phyloP scores from a whole-genome alignment of 495 filamentous ascomycete genomes.

The Penicillium salamii region DNA sequence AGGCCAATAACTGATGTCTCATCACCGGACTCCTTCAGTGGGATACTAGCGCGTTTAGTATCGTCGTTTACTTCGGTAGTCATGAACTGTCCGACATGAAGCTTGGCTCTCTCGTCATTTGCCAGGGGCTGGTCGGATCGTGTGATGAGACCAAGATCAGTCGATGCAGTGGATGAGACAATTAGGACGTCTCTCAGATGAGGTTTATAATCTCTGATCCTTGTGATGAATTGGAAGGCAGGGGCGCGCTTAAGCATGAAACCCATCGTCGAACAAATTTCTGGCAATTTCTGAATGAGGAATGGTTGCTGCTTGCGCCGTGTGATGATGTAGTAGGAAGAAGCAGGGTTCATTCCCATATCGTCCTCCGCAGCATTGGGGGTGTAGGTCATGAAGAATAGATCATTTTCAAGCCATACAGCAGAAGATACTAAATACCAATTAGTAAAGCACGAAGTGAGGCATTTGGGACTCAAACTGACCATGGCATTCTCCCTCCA shows the following conservation, averaged over 20 bases:
- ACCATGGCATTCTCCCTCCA: slow-evolving; percentile 70
- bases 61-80: slow-evolving; percentile 74
- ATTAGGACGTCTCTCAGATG: slow-evolving; percentile 76
- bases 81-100: slow-evolving; percentile 63
- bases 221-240: slow-evolving; percentile 71
- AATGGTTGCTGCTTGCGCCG: slow-evolving; percentile 56
- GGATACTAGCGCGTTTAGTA: slow-evolving; percentile 70
- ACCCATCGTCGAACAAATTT: slow-evolving; percentile 68
- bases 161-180: slow-evolving; percentile 72
- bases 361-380: slow-evolving; percentile 55
- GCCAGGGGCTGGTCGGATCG: slow-evolving; percentile 66
- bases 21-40: slow-evolving; percentile 65
- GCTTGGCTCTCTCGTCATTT: slow-evolving; percentile 56
- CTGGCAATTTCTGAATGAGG: slow-evolving; percentile 67
- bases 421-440: slow-evolving; percentile 70
- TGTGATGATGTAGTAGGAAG: slow-evolving; percentile 73
- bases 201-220: slow-evolving; percentile 75
- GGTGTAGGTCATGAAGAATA: slow-evolving; percentile 78
- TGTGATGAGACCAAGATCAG: slow-evolving; percentile 75
- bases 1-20: slow-evolving; percentile 81
- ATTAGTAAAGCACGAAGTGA: slow-evolving; percentile 20
- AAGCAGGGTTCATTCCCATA: slow-evolving; percentile 48
- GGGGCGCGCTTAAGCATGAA: slow-evolving; percentile 52
- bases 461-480: slow-evolving; percentile 1
- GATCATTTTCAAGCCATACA: slow-evolving; percentile 82